Conservation (phyloP, 768 basidiomycete species). For the Kwoniella dejecticola region DNA sequence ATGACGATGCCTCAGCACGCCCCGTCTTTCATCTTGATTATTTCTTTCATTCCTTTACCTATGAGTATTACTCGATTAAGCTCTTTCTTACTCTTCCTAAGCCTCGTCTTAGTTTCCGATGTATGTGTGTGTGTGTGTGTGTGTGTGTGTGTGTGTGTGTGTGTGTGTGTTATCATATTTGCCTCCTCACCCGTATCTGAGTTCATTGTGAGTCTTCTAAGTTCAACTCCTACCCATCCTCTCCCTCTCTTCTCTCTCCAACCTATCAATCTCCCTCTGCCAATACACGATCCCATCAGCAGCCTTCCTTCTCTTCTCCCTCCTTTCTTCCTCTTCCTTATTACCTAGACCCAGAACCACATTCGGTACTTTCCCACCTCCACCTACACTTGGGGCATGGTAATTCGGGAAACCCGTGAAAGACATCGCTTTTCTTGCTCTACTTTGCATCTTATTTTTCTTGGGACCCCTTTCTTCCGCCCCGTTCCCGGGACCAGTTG, state of each 20-base stretch:
- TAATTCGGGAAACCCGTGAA: slow-evolving; percentile 5
- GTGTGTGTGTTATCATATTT: too few relatives aligned
- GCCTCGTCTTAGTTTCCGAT: too few relatives aligned
- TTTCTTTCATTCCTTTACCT: too few relatives aligned
- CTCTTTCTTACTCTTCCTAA: too few relatives aligned
- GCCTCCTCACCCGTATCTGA: too few relatives aligned
- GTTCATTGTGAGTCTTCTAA: not conserved
- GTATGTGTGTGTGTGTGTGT: too few relatives aligned
- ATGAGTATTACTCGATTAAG: too few relatives aligned
- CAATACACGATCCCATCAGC: slow-evolving; percentile 48
- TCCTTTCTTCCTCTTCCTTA: slow-evolving; percentile 42
- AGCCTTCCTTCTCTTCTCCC: slow-evolving; percentile 46
- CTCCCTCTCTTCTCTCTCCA: slow-evolving; percentile 29
- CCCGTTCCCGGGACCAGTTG: too few relatives aligned
- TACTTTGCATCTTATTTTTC: slow-evolving; percentile 1
- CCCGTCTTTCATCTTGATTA: too few relatives aligned
- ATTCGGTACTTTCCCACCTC: slow-evolving; percentile 15
- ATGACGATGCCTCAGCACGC: too few relatives aligned
- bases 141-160: too few relatives aligned
- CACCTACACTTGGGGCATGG: not conserved
- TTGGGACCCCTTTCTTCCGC: too few relatives aligned
- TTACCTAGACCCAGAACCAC: slow-evolving; percentile 33
- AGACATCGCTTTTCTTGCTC: slow-evolving; percentile 26
- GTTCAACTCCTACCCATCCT: not conserved
- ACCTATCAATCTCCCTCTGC: slow-evolving; percentile 45